Evolutionary conservation across 1,284 basidiomycete genomes (phyloP).

Genomic region (Boletus mariae): DNA sequence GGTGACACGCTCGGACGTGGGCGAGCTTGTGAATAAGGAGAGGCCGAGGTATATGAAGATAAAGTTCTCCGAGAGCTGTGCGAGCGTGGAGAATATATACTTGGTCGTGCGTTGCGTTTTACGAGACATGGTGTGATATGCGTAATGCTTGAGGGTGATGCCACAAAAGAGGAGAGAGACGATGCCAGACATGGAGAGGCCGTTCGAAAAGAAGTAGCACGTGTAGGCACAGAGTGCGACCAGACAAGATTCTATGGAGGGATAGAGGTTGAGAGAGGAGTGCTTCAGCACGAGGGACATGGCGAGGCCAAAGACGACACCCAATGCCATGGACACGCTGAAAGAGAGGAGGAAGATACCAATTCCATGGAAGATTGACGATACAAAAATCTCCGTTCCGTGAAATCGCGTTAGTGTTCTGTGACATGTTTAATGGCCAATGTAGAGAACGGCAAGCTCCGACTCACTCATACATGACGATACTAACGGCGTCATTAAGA

Average conservation of each 20-base stretch:
- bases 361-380: constrained; percentile 90
- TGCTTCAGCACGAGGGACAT: constrained; percentile 96
- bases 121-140: constrained; percentile 97
- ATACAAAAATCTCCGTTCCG: constrained; percentile 82
- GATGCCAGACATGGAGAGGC: constrained; percentile 92
- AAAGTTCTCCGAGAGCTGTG: constrained; percentile 96
- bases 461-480: constrained; percentile 97
- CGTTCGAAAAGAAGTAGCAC: constrained; percentile 98
- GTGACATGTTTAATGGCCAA: constrained; percentile 12
- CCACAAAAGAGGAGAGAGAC: constrained; percentile 98
- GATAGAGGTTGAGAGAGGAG: constrained; percentile 83
- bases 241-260: constrained; percentile 91
- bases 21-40: constrained; percentile 86
- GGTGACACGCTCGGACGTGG: constrained; percentile 66
- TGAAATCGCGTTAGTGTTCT: constrained; percentile 93
- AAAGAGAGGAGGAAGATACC: constrained; percentile 97
- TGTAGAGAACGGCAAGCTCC: not conserved
- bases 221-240: constrained; percentile 95
- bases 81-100: constrained; percentile 90
- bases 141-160: constrained; percentile 99
- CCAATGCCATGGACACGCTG: constrained; percentile 89
- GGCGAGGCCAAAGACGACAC: constrained; percentile 85
- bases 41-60: constrained; percentile 99
- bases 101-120: constrained; percentile 94
- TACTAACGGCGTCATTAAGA: constrained; percentile 98